Base-by-base conservation (phyloP, 495 filamentous ascomycete species). In the Annulohypoxylon moriforme region DNA sequence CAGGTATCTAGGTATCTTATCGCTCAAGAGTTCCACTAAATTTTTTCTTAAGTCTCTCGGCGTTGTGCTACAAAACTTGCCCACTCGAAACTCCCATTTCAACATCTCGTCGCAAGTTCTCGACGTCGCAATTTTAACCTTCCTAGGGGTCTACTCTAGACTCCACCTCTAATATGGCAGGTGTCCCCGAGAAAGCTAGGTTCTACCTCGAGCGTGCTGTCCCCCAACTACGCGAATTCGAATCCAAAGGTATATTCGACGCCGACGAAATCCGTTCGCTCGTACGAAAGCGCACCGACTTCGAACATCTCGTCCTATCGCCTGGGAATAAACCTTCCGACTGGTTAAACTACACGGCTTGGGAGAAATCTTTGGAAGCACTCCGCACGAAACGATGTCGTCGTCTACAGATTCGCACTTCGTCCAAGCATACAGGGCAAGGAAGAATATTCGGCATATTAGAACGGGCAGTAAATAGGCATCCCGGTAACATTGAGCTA, bases 131-230 rank as follows among this genome's bases (percentile, higher is more conserved):
- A n/a, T n/a, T n/a, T n/a, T n/a, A n/a, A n/a, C n/a, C n/a, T n/a
- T 24, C 24, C 24, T 1, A 38, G 9, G 2, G 8, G 24, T 34
- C 2, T 2, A 14, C 16, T 18, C 22, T 1, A 1, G 49, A 18
- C 2, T 34, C 36, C 42, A 24, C 10, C 36, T 33, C 13, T 25
- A 85, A 44, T 57, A 97, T 97, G 94, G 88, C 93, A 0, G 88
- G 87, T 47, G 89, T 93, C 44, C 92, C 91, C 67, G 96, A 99
- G 77, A 98, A 97, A 81, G 95, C 94, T 16, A 92, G 95, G 27
- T 98, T 94, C 81, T 97, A 91, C 78, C 85, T 98, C 47, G 96
- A 99, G 81, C 90, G 93, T 68, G 92, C 92, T 5, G 92, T 97
- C 36, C 93, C 94, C 6, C 94, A 97, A 78, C 88, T 99, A 38